phyloP scores from a whole-genome alignment of 441 rosid species.

The Eutrema salsugineum region DNA sequence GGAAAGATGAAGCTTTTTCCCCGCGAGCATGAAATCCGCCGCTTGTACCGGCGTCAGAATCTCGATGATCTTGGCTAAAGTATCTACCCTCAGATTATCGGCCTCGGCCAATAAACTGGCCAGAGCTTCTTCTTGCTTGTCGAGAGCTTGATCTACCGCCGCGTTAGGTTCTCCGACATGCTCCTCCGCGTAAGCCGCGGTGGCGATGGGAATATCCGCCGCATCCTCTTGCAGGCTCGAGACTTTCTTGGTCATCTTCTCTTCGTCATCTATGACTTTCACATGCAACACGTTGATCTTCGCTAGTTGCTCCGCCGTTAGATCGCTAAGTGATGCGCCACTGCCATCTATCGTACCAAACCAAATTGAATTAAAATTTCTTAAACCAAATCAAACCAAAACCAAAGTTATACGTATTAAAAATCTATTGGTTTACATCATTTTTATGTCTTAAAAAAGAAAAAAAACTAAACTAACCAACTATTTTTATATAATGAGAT shows the following conservation, averaged over 20 bases:
- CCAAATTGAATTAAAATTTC: not conserved
- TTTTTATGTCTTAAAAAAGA: not conserved
- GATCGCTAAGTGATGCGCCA: constrained; percentile 29
- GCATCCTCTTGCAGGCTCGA: constrained; percentile 51
- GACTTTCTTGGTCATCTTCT: constrained; percentile 33
- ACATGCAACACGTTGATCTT: constrained; percentile 36
- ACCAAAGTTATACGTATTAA: not conserved
- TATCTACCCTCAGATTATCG: constrained; percentile 42
- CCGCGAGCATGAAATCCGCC: constrained; percentile 37
- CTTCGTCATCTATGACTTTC: constrained; percentile 41
- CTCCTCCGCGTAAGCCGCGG: constrained; percentile 23
- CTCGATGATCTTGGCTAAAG: constrained; percentile 30
- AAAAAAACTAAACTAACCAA: not conserved
- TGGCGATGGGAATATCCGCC: constrained; percentile 45
- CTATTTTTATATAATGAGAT: no score
- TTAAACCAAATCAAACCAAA: not conserved
- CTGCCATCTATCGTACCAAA: constrained; percentile 6
- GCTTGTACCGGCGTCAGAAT: constrained; percentile 38
- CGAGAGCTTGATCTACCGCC: constrained; percentile 34
- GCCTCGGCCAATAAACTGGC: constrained; percentile 34
- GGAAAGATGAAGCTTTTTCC: constrained; percentile 46
- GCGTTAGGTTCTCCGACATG: constrained; percentile 3
- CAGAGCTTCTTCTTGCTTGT: constrained; percentile 35
- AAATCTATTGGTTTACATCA: not conserved
- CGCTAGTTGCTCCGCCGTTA: constrained; percentile 33